Base-by-base conservation (phyloP, 768 basidiomycete species). In the Lentinus brumalis region DNA sequence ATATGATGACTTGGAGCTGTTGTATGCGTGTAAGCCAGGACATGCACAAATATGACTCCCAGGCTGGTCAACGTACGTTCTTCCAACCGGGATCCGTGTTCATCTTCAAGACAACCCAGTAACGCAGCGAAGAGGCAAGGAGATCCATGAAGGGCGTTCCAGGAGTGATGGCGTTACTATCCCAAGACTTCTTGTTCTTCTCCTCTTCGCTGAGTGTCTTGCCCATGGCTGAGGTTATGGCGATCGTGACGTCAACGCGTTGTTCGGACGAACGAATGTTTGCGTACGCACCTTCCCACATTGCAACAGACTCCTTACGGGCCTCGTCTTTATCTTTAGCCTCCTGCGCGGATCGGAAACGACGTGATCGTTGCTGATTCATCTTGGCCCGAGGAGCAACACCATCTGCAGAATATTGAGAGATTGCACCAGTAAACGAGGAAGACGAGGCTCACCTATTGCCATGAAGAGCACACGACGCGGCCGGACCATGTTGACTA, bases 311-410 rank as follows among this genome's bases (percentile, higher is more conserved):
- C 71, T 96, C 89, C 70, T 85, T 84, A 42, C 87, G 83, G 50
- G 93, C 92, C 58, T 92, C 88, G 59, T 94, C 95, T 75, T 97
- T 96, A 39, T 96, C 93, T 62, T 89, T 87, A 4, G 97, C 95
- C 74, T 99, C 97, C 72, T 96, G 94, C 2, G 94, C 88, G 21
- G 95, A 86, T 61, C 97, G 86, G 78, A 99, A 99, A 57, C 97
- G 94, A 66, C 97, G 84, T 15, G 95, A 94, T 10, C 97, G 93
- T 73, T 99, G 97, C 71, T 99, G 97, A 72, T 99, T 99, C 97
- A 99, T 99, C 78, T 99, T 99, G 42, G 97, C 97, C 69, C 96
- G 87, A 35, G 96, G 96, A 10, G 96, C 96, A 21, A 98, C 96
- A 61, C 96, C 96, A 70, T 98, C 96, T 96, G 57, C 3, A 18